Base-by-base conservation (phyloP, 1,284 basidiomycete genomes). In the Peniophora sp. region DNA sequence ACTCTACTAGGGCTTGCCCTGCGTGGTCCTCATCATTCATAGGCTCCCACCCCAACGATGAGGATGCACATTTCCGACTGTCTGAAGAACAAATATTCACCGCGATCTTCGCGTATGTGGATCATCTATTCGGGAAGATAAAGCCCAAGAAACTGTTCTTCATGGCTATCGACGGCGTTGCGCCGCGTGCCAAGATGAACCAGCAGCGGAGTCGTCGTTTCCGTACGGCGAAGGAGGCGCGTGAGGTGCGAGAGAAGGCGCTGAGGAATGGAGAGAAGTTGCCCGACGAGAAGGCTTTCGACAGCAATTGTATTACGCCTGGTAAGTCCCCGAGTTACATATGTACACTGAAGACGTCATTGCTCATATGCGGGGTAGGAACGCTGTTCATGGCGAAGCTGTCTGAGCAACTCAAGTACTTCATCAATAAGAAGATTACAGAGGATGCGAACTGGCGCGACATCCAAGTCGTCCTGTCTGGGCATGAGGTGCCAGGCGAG, bases 171-270 rank as follows among this genome's bases (percentile, higher is more conserved):
- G 97, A 99, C 66, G 97, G 97, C 54, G 95, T 98, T 14, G 97
- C 97, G 0, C 97, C 97, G 2, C 79, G 97, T 52, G 97, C 97
- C 47, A 99, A 99, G 79, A 98, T 99, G 97, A 99, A 99, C 68
- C 96, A 99, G 67, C 97, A 99, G 66, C 85, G 94, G 35, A 88
- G 89, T 63, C 77, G 97, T 49, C 84, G 97, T 50, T 99, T 99
- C 74, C 77, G 95, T 52, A 94, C 96, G 0, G 95, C 95, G 2
- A 92, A 90, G 68, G 96, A 98, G 66, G 91, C 89, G 16, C 87
- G 81, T 61, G 94, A 98, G 65, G 71, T 89, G 49, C 74, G 86
- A 52, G 89, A 92, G 66, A 91, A 89, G 70, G 97, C 96, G 0
- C 77, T 85, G 64, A 72, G 78, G 51, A 93, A 89, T 59, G 96